These are phyloP conservation scores for Gnomoniopsis sp. DNA, from an alignment of 2,329 filamentous ascomycete species.

Conservation along the genomic window DNA sequence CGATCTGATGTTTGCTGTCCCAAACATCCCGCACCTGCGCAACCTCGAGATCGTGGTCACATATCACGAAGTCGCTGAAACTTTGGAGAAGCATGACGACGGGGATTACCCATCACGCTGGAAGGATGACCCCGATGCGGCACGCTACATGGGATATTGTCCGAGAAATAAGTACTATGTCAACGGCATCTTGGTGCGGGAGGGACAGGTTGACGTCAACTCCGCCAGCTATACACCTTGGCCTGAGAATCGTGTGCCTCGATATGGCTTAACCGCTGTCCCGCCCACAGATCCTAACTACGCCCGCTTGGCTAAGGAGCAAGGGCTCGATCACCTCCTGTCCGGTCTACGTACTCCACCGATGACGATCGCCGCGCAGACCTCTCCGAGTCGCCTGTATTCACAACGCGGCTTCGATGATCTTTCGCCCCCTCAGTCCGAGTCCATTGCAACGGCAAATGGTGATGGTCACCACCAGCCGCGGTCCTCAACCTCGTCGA, in stretches of 20 bases:
- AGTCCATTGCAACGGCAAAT: conserved; percentile 19
- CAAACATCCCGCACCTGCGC: conserved; percentile 56
- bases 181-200: conserved; percentile 51
- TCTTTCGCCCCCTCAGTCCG: conserved; percentile 19
- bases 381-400: conserved; percentile 37
- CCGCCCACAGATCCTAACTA: conserved; percentile 57
- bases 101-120: conserved; percentile 49
- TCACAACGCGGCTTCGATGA: conserved; percentile 30
- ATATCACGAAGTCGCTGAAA: conserved; percentile 57
- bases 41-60: conserved; percentile 53
- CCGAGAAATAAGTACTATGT: conserved; percentile 57
- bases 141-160: conserved; percentile 49
- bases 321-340: conserved; percentile 54
- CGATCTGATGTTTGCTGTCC: conserved; percentile 58
- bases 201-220: conserved; percentile 45
- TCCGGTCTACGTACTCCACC: conserved; percentile 41
- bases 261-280: conserved; percentile 51
- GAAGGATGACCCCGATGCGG: conserved; percentile 55
- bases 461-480: conserved; percentile 17
- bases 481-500: conserved; percentile 15
- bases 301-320: conserved; percentile 49
- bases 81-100: conserved; percentile 40
- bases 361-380: conserved; percentile 44
- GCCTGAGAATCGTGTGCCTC: conserved; percentile 51
- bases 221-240: conserved; percentile 52